Evolutionary conservation across 495 filamentous ascomycete genomes (phyloP).

Genomic region (Antarctomyces pellizariae): DNA sequence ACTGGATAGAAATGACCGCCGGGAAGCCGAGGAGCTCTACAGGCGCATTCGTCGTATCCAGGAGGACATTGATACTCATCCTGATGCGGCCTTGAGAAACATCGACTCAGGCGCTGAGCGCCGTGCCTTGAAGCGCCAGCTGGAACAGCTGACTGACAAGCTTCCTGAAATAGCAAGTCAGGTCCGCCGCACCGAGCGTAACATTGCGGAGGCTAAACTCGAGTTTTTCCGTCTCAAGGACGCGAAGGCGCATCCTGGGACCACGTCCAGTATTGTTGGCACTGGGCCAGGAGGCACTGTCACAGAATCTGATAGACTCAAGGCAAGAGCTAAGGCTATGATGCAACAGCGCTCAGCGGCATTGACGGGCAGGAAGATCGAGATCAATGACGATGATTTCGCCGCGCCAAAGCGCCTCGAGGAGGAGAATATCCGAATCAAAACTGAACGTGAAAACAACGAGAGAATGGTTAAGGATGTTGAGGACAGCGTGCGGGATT

Average conservation of each 20-base stretch:
- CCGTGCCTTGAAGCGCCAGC: conserved; percentile 60
- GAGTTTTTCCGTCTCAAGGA: conserved; percentile 86
- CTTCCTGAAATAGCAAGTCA: conserved; percentile 82
- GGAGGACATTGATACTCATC: conserved; percentile 87
- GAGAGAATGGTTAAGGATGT: conserved; percentile 92
- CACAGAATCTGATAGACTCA: conserved; percentile 84
- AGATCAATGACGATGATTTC: conserved; percentile 37
- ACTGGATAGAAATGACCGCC: conserved; percentile 70
- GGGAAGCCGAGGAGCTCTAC: conserved; percentile 87
- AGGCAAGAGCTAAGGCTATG: conserved; percentile 86
- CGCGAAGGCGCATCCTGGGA: conserved; percentile 73
- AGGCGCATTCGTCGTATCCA: conserved; percentile 80
- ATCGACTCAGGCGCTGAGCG: conserved; percentile 73
- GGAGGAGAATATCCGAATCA: conserved; percentile 59
- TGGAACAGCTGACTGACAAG: conserved; percentile 71
- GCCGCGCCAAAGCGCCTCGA: conserved; percentile 67
- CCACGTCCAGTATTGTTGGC: conserved; percentile 64
- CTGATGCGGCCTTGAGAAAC: conserved; percentile 46
- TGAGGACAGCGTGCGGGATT: conserved; percentile 89
- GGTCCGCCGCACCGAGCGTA: conserved; percentile 73
- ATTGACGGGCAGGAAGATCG: conserved; percentile 57
- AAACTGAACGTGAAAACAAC: conserved; percentile 74
- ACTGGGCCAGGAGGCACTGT: conserved; percentile 81
- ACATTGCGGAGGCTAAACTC: conserved; percentile 78
- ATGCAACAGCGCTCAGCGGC: conserved; percentile 96